phyloP scores from a whole-genome alignment of 1,284 basidiomycete species.

The Moniliophthora roreri region DNA sequence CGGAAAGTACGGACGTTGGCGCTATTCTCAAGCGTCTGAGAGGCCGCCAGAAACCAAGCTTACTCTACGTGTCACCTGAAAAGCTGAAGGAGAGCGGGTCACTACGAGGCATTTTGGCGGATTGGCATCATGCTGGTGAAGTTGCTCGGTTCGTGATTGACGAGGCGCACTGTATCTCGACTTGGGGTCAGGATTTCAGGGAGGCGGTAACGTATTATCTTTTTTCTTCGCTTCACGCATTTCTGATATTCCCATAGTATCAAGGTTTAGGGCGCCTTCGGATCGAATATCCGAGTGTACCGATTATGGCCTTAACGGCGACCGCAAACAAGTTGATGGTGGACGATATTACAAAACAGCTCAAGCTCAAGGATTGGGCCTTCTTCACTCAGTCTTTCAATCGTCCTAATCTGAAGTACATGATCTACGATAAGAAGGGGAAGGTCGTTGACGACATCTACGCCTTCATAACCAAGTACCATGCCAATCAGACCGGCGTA shows the following conservation, averaged over 20 bases:
- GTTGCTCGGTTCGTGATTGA: constrained; percentile 94
- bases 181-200: constrained; percentile 86
- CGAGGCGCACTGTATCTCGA: constrained; percentile 92
- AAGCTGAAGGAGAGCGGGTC: constrained; percentile 67
- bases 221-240: not conserved
- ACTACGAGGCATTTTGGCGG: constrained; percentile 57
- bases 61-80: constrained; percentile 96
- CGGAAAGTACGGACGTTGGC: constrained; percentile 55
- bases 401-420: constrained; percentile 85
- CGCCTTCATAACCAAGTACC: constrained; percentile 64
- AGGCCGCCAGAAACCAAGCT: constrained; percentile 46
- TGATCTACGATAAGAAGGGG: constrained; percentile 67
- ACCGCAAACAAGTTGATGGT: constrained; percentile 84
- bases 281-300: constrained; percentile 72
- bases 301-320: constrained; percentile 96
- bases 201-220: constrained; percentile 52
- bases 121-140: constrained; percentile 54
- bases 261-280: constrained; percentile 69
- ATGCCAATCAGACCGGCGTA: constrained; percentile 73
- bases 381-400: constrained; percentile 88
- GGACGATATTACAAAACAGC: constrained; percentile 74
- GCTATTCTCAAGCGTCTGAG: constrained; percentile 39
- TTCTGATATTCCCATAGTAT: constrained; percentile 47
- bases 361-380: constrained; percentile 63
- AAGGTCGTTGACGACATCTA: constrained; percentile 69